phyloP scores from a whole-genome alignment of 208 protist genomes.

The Leishmania arabica region DNA sequence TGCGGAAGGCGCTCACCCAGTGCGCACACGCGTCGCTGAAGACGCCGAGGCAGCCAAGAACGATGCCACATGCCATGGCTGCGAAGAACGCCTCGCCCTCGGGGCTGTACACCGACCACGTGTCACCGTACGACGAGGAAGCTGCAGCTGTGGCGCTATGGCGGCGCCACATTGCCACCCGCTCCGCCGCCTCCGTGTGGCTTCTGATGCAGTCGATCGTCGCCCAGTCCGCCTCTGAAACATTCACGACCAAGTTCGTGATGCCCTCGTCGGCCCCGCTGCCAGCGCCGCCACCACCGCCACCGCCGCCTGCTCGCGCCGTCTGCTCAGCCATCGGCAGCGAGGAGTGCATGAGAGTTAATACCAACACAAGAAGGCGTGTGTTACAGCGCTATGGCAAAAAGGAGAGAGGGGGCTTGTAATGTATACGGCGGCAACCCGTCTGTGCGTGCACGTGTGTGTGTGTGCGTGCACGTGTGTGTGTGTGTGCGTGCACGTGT shows the following conservation, averaged over 20 bases:
- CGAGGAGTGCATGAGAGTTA: background rate
- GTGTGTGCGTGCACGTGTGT: background rate
- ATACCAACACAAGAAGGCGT: background rate
- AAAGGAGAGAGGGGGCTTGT: too few species aligned
- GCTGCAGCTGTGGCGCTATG: slow-evolving; percentile 1
- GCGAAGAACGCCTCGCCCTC: slow-evolving; percentile 48
- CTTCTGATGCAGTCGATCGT: slow-evolving; percentile 73
- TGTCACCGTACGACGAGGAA: slow-evolving; percentile 2
- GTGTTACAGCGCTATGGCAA: background rate
- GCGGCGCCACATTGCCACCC: slow-evolving; percentile 25
- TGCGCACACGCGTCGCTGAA: slow-evolving; percentile 68
- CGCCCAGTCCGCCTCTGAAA: slow-evolving; percentile 58
- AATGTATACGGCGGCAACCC: background rate
- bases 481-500: background rate
- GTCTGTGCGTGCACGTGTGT: background rate
- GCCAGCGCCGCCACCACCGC: background rate
- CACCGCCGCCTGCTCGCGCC: background rate
- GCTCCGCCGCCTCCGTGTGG: slow-evolving; percentile 46
- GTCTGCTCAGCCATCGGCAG: background rate
- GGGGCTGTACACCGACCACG: slow-evolving; percentile 26
- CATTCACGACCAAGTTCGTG: slow-evolving; percentile 14
- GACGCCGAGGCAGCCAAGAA: slow-evolving; percentile 56
- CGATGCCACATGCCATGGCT: slow-evolving; percentile 42
- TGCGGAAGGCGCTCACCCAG: slow-evolving; percentile 62
- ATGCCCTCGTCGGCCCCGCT: slow-evolving; percentile 2